Conservation (phyloP, 2,329 filamentous ascomycete species). For the Trichoderma citrinoviride region DNA sequence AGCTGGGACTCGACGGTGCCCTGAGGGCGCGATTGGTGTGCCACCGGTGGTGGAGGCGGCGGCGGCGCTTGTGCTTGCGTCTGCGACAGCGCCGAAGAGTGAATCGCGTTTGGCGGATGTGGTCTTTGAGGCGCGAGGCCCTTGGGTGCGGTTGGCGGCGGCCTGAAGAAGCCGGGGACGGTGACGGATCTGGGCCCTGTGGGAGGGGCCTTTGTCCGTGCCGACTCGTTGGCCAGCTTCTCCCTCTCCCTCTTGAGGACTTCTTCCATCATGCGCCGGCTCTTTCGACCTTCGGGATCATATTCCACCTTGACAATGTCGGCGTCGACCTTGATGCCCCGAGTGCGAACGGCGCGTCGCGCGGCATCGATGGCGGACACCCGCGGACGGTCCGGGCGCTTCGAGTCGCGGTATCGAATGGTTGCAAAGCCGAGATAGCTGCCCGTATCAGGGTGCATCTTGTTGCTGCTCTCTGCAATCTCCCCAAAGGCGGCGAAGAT, state of each 20-base stretch:
- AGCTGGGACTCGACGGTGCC: conserved; percentile 63
- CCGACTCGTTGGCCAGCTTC: conserved; percentile 47
- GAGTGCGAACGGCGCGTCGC: conserved; percentile 71
- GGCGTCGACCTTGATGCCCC: conserved; percentile 76
- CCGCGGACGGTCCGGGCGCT: conserved; percentile 41
- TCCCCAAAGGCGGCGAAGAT: conserved; percentile 81
- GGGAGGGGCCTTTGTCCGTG: conserved; percentile 36
- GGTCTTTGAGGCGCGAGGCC: conserved; percentile 65
- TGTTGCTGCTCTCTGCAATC: conserved; percentile 86
- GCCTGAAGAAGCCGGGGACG: conserved; percentile 37
- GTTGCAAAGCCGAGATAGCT: conserved; percentile 92
- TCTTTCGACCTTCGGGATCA: conserved; percentile 84
- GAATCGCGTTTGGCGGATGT: conserved; percentile 23
- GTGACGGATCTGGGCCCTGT: conserved; percentile 39
- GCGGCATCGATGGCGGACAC: conserved; percentile 77
- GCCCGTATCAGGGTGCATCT: conserved; percentile 91
- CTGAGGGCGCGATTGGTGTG: conserved; percentile 32
- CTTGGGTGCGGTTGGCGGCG: conserved; percentile 82
- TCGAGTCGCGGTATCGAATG: conserved; percentile 79
- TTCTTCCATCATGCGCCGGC: conserved; percentile 72
- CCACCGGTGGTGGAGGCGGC: conserved; percentile 26
- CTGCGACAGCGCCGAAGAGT: conserved; percentile 29
- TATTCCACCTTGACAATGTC: conserved; percentile 78
- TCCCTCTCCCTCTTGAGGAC: conserved; percentile 67
- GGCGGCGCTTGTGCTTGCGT: not conserved